Conservation (phyloP, 2,329 filamentous ascomycete genomes). For the Colletotrichum endophyticum region DNA sequence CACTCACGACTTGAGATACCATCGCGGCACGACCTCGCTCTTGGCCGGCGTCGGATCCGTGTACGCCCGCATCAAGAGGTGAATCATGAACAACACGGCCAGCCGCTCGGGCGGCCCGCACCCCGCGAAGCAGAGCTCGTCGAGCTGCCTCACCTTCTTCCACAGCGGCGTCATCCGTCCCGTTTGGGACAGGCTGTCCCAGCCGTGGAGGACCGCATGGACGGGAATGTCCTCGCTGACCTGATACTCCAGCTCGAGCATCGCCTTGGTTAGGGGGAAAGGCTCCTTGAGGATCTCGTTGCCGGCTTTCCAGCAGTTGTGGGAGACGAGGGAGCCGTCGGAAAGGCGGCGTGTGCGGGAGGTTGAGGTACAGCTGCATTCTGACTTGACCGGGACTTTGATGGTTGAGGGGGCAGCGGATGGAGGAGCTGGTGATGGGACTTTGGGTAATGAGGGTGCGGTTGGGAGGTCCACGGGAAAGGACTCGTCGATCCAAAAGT, state of each 20-base stretch:
- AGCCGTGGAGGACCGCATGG: conserved; percentile 29
- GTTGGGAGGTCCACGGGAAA: background rate
- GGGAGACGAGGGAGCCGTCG: background rate
- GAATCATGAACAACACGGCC: conserved; percentile 26
- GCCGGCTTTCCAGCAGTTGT: conserved; percentile 29
- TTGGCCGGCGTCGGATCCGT: conserved; percentile 24
- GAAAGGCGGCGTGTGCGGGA: background rate
- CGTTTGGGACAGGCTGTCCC: conserved; percentile 27
- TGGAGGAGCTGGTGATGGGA: background rate
- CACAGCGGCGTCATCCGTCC: conserved; percentile 30
- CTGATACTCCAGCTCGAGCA: conserved; percentile 24
- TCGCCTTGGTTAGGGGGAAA: conserved; percentile 6
- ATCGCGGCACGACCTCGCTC: background rate
- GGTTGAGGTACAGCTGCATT: background rate
- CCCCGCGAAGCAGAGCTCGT: conserved; percentile 26
- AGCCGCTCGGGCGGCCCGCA: conserved; percentile 26
- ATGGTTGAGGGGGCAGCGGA: background rate
- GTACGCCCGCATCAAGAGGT: conserved; percentile 29
- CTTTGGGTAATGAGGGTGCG: background rate
- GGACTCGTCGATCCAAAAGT: background rate
- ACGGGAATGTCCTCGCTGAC: conserved; percentile 28
- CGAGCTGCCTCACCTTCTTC: conserved; percentile 27
- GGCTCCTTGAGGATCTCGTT: conserved; percentile 21
- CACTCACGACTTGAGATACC: conserved; percentile 1
- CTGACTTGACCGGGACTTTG: background rate